These are phyloP conservation scores for Phytopythium vexans DNA, from an alignment of 352 stramenopile species.

Conservation along the genomic window DNA sequence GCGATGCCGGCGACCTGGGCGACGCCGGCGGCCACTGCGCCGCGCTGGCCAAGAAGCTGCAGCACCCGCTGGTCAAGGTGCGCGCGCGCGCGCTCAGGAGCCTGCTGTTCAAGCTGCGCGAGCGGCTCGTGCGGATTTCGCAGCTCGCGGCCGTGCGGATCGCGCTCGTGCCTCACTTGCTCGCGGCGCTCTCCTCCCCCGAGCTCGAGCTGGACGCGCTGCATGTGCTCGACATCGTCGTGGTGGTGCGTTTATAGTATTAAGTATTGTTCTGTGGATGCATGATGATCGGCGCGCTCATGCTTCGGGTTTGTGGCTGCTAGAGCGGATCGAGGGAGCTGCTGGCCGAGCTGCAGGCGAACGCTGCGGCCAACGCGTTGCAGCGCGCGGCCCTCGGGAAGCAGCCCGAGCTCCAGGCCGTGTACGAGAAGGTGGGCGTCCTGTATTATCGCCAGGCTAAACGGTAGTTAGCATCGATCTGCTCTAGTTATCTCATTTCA, in stretches of 20 bases:
- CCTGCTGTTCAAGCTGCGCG: conserved; percentile 66
- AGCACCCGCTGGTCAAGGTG: conserved; percentile 58
- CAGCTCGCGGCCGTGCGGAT: conserved; percentile 30
- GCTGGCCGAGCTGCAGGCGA: conserved; percentile 30
- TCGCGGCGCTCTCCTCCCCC: conserved; percentile 33
- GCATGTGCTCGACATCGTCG: conserved; percentile 46
- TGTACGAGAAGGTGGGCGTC: conserved; percentile 55
- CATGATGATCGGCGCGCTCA: no score
- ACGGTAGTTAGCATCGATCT: no score
- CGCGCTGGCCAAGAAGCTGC: conserved; percentile 54
- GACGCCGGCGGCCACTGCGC: conserved; percentile 11
- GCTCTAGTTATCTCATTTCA: no score
- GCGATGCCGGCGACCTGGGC: conserved; percentile 14
- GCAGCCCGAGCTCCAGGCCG: conserved; percentile 25
- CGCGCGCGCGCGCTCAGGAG: conserved; percentile 50
- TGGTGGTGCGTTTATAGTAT: conserved; percentile 10
- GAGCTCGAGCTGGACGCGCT: conserved; percentile 48
- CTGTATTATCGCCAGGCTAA: no score
- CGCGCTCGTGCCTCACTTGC: conserved; percentile 25
- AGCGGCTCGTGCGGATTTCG: conserved; percentile 35
- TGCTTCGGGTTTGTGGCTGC: not conserved
- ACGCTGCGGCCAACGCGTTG: conserved; percentile 28
- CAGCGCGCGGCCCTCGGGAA: conserved; percentile 31
- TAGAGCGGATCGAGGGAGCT: conserved; percentile 19
- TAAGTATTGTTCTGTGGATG: no score